phyloP scores from a whole-genome alignment of 495 filamentous ascomycete genomes.

The Penicillium malachiteum region DNA sequence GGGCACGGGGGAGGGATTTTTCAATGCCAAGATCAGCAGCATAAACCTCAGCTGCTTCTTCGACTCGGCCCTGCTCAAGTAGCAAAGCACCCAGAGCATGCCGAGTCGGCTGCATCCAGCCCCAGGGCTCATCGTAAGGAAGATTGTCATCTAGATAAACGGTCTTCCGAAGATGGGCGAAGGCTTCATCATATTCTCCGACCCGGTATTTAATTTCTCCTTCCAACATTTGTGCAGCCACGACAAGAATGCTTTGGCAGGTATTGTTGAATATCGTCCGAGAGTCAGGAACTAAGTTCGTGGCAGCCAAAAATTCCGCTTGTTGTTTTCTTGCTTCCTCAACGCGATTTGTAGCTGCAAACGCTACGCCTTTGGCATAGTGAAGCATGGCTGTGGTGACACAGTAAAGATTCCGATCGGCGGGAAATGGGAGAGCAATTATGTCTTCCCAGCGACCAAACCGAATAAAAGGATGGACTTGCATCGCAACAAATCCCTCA shows the following conservation, averaged over 20 bases:
- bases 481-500: constrained; percentile 61
- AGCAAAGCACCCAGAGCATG: constrained; percentile 66
- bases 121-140: constrained; percentile 68
- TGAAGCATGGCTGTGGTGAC: constrained; percentile 62
- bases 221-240: constrained; percentile 63
- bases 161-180: constrained; percentile 50
- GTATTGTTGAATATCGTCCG: constrained; percentile 67
- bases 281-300: constrained; percentile 45
- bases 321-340: constrained; percentile 47
- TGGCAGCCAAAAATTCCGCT: constrained; percentile 43
- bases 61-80: constrained; percentile 57
- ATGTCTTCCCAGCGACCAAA: constrained; percentile 67
- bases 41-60: constrained; percentile 56
- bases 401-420: constrained; percentile 55
- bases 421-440: constrained; percentile 45
- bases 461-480: constrained; percentile 62
- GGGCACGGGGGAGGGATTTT: constrained; percentile 52
- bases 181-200: constrained; percentile 54
- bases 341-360: constrained; percentile 51
- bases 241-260: constrained; percentile 55
- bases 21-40: constrained; percentile 61
- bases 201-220: constrained; percentile 67
- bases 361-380: constrained; percentile 64
- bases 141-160: constrained; percentile 56
- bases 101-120: constrained; percentile 66